phyloP scores from a whole-genome alignment of 441 rosid genomes.

The Isatis lusitanica region DNA sequence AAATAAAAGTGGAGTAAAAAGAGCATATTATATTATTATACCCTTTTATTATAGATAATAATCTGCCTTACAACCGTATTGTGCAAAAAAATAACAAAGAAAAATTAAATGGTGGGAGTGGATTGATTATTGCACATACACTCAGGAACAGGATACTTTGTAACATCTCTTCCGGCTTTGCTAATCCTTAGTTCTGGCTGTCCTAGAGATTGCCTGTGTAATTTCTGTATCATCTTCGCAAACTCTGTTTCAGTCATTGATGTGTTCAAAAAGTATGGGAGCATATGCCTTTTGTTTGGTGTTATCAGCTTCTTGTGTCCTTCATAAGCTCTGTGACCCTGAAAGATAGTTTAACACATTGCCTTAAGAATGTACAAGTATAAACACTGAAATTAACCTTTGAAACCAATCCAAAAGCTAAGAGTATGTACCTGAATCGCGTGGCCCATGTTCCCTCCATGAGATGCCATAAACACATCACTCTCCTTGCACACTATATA shows the following conservation, averaged over 20 bases:
- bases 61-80: not conserved
- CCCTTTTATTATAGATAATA: not conserved
- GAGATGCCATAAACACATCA: slow-evolving; percentile 95
- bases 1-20: not conserved
- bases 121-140: slow-evolving; percentile 68
- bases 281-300: slow-evolving; percentile 92
- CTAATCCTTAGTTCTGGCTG: slow-evolving; percentile 72
- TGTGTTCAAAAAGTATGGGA: slow-evolving; percentile 68
- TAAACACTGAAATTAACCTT: not conserved
- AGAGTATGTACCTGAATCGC: slow-evolving; percentile 67
- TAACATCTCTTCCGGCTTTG: slow-evolving; percentile 79
- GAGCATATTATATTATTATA: not conserved
- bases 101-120: slow-evolving; percentile 1
- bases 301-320: slow-evolving; percentile 90
- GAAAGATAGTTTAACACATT: slow-evolving; percentile 27
- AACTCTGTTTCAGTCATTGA: slow-evolving; percentile 75
- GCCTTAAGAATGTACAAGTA: not conserved
- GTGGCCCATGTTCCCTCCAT: slow-evolving; percentile 98
- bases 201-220: slow-evolving; percentile 79
- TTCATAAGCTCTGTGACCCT: slow-evolving; percentile 89
- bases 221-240: slow-evolving; percentile 56
- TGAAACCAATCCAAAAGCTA: not conserved
- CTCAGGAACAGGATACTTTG: slow-evolving; percentile 81
- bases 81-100: not conserved
- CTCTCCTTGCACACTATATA: slow-evolving; percentile 72